A percentile compares a stretch with the other conserved stretches of the same genome.
Evolutionary conservation across 768 basidiomycete genomes (phyloP).

Genomic region (Boletus subparvulus): DNA sequence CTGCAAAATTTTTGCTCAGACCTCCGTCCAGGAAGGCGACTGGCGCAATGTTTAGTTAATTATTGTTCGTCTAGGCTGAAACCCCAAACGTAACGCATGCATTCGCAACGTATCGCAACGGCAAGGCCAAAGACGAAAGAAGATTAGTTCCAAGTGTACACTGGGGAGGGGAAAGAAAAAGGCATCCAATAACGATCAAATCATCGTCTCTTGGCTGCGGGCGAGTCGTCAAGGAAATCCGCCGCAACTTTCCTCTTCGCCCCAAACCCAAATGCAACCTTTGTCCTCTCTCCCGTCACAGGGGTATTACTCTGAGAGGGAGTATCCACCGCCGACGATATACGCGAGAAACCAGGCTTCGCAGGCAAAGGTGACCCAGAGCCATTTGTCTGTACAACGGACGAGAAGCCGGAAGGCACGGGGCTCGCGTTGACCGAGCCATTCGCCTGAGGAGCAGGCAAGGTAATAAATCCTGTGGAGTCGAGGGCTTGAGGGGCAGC

Average conservation of each 20-base stretch:
- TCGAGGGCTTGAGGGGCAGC: constrained; percentile 46
- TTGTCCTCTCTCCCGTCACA: constrained; percentile 63
- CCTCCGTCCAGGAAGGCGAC: too few relatives aligned
- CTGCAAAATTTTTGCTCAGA: too few relatives aligned
- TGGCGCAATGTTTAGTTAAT: neutral
- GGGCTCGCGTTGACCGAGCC: constrained; percentile 44
- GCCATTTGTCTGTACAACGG: constrained; percentile 27
- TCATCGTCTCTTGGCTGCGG: constrained; percentile 58
- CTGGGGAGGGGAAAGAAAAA: neutral
- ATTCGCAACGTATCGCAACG: neutral
- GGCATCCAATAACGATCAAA: neutral
- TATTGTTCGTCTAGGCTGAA: neutral
- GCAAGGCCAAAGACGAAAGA: neutral
- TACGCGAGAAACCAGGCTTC: constrained; percentile 75
- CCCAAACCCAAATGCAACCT: constrained; percentile 75
- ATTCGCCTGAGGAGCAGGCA: constrained; percentile 57
- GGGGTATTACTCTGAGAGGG: constrained; percentile 54
- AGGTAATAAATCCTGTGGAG: constrained; percentile 65
- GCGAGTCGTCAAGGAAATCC: constrained; percentile 66
- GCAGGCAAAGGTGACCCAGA: constrained; percentile 61
- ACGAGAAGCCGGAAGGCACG: constrained; percentile 40
- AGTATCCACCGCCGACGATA: constrained; percentile 56
- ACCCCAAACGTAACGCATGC: neutral
- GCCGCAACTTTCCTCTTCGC: constrained; percentile 78
- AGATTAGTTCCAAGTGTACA: neutral